phyloP scores from a whole-genome alignment of 2,329 filamentous ascomycete species.

The Dichotomopilus funicola region DNA sequence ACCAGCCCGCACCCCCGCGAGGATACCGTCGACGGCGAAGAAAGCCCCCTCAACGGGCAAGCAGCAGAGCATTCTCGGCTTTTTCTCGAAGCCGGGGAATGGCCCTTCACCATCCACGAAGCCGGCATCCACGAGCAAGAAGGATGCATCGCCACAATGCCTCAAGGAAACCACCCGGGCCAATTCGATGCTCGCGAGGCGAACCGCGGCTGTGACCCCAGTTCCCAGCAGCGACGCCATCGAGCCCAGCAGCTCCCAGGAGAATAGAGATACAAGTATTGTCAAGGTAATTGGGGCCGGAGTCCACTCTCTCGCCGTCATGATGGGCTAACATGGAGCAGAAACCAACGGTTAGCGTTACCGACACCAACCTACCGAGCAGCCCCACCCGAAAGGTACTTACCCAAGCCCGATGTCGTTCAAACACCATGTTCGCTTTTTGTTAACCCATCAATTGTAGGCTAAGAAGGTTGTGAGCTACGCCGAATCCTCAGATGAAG shows the following conservation, averaged over 20 bases:
- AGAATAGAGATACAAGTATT: slow-evolving; percentile 51
- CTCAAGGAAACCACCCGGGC: slow-evolving; percentile 44
- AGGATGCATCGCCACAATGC: slow-evolving; percentile 31
- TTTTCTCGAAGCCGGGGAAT: slow-evolving; percentile 60
- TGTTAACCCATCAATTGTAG: slow-evolving; percentile 27
- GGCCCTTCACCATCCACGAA: slow-evolving; percentile 25
- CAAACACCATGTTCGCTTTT: neutral
- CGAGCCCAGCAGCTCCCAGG: slow-evolving; percentile 61
- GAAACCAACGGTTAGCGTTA: slow-evolving; percentile 35
- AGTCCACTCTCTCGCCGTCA: slow-evolving; percentile 33
- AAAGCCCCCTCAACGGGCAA: slow-evolving; percentile 46
- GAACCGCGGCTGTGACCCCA: slow-evolving; percentile 54
- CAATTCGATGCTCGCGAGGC: slow-evolving; percentile 36
- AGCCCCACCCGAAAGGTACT: slow-evolving; percentile 77
- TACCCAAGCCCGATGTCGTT: neutral
- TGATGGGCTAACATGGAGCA: slow-evolving; percentile 35
- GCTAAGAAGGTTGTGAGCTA: slow-evolving; percentile 63
- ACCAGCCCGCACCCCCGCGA: slow-evolving; percentile 32
- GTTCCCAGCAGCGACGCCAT: slow-evolving; percentile 73
- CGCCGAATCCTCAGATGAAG: slow-evolving; percentile 76
- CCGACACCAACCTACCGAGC: slow-evolving; percentile 42
- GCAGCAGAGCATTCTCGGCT: slow-evolving; percentile 70
- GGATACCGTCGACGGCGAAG: slow-evolving; percentile 29
- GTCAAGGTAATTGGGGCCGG: slow-evolving; percentile 13
- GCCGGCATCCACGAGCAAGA: slow-evolving; percentile 24